Evolutionary conservation across 1,284 basidiomycete species (phyloP).

Genomic region (Naganishia sp.): DNA sequence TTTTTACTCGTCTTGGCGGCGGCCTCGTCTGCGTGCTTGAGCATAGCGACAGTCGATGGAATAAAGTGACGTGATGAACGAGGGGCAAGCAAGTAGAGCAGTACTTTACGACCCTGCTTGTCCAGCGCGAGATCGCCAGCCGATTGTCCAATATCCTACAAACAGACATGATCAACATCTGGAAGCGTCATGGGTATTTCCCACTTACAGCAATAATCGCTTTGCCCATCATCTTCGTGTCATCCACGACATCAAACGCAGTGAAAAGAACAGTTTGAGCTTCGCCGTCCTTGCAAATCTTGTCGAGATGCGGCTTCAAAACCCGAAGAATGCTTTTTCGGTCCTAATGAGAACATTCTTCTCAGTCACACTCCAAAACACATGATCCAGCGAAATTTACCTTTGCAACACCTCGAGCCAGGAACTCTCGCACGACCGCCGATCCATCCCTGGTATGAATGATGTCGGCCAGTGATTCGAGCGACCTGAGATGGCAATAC

Average conservation of each 20-base stretch:
- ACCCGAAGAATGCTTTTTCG: constrained; percentile 83
- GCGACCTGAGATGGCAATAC: constrained; percentile 59
- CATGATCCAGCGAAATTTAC: constrained; percentile 47
- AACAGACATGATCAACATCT: constrained; percentile 2
- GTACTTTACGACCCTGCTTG: constrained; percentile 65
- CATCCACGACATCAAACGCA: constrained; percentile 80
- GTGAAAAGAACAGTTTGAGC: constrained; percentile 85
- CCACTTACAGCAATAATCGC: constrained; percentile 66
- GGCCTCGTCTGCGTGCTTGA: constrained; percentile 67
- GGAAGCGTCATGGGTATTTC: constrained; percentile 39
- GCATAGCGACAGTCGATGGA: constrained; percentile 62
- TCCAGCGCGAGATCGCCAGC: constrained; percentile 58
- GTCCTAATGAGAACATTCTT: constrained; percentile 59
- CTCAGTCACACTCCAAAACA: neutral
- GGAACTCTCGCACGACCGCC: constrained; percentile 76
- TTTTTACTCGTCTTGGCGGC: constrained; percentile 80
- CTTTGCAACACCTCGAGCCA: constrained; percentile 77
- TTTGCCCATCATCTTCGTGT: constrained; percentile 82
- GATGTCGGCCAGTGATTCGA: constrained; percentile 81
- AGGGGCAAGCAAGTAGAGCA: constrained; percentile 78
- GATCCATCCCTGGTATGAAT: constrained; percentile 89
- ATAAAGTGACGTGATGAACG: constrained; percentile 78
- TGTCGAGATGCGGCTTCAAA: constrained; percentile 79
- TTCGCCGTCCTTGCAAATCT: constrained; percentile 80
- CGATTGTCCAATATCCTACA: constrained; percentile 53